Conservation (phyloP, 1,284 basidiomycete species). For the Vanrija humicola region DNA sequence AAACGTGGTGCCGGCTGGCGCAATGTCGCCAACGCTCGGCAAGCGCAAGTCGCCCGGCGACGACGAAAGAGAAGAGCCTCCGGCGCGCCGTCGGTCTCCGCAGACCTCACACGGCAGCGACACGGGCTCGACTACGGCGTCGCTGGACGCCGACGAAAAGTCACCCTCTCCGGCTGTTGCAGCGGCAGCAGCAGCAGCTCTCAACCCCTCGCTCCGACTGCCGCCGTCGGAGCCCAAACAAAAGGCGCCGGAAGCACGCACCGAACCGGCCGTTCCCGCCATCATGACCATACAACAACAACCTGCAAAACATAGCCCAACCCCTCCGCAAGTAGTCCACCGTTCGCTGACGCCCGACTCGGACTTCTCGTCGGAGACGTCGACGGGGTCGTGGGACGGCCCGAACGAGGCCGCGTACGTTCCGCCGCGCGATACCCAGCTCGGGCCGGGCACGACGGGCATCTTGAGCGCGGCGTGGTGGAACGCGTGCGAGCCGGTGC, state of each 20-base stretch:
- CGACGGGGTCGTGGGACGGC: not conserved
- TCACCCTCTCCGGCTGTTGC: not conserved
- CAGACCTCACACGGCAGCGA: too few relatives aligned
- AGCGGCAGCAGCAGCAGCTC: not conserved
- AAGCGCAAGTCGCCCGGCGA: conserved; percentile 17
- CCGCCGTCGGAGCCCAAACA: too few relatives aligned
- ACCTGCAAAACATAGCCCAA: not conserved
- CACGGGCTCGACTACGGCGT: too few relatives aligned
- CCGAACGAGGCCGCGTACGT: conserved; percentile 5
- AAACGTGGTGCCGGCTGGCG: not conserved
- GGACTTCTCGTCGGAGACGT: not conserved
- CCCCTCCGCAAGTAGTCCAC: not conserved
- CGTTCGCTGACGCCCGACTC: not conserved
- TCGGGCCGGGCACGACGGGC: conserved; percentile 5
- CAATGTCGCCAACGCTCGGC: not conserved
- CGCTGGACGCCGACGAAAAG: not conserved
- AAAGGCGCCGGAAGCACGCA: too few relatives aligned
- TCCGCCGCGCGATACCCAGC: not conserved
- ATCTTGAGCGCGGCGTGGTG: conserved; percentile 4
- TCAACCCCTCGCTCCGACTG: not conserved
- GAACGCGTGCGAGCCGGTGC: conserved; percentile 6
- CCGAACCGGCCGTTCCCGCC: not conserved
- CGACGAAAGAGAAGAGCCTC: not conserved
- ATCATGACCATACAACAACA: not conserved
- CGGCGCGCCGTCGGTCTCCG: not conserved